Conservation (phyloP, 1,139 yeast species). For the Candida sojae region DNA sequence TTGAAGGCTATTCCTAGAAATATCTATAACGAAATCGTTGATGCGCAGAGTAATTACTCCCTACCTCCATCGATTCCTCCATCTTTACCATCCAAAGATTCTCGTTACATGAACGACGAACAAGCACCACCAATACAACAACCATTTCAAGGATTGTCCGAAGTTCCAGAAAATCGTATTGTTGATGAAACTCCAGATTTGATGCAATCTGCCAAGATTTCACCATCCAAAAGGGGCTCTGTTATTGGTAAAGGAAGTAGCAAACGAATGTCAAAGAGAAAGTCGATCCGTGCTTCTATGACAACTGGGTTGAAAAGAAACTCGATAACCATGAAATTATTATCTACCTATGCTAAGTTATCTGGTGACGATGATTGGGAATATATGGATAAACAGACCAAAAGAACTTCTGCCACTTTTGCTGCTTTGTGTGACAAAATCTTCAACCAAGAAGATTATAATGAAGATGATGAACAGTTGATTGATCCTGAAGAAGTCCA, state of each 20-base stretch:
- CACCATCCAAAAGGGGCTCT: conserved; percentile 33
- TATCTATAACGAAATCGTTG: conserved; percentile 48
- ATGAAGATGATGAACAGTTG: conserved; percentile 55
- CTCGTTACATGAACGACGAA: conserved; percentile 10
- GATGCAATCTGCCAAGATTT: conserved; percentile 34
- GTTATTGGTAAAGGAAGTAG: conserved; percentile 20
- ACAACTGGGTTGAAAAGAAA: conserved; percentile 58
- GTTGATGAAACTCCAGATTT: conserved; percentile 27
- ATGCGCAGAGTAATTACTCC: conserved; percentile 32
- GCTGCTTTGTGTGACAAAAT: conserved; percentile 76
- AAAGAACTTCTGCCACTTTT: conserved; percentile 75
- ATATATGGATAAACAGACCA: conserved; percentile 70
- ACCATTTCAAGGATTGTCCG: conserved; percentile 6
- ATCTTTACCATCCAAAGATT: conserved; percentile 44
- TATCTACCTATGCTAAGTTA: conserved; percentile 71
- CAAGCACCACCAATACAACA: conserved; percentile 6
- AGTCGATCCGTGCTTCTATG: conserved; percentile 44
- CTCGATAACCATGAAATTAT: conserved; percentile 67
- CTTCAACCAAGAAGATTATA: conserved; percentile 60
- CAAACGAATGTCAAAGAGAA: conserved; percentile 38
- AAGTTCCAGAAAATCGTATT: conserved; percentile 22
- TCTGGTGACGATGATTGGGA: conserved; percentile 71
- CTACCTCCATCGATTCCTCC: conserved; percentile 35
- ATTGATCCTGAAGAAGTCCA: conserved; percentile 52
- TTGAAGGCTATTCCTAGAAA: conserved; percentile 46